Conservation (phyloP, 202 grass and related monocot species). For the Hordeum pubiflorum region DNA sequence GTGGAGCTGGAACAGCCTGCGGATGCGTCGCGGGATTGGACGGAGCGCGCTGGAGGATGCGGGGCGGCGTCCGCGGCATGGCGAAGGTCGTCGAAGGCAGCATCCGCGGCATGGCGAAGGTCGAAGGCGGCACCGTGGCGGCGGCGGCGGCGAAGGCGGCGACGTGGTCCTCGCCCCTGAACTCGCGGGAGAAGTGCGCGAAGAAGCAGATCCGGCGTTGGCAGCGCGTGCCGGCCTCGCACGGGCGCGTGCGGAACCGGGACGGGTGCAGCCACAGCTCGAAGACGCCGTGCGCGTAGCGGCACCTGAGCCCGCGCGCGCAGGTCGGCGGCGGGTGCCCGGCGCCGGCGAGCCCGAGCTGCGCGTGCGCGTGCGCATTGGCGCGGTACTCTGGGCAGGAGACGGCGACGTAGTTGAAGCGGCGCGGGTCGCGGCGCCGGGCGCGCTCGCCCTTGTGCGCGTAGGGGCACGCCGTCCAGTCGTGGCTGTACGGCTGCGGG, state of each 20-base stretch:
- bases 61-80: neutral
- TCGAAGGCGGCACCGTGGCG: neutral
- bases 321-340: conserved; percentile 14
- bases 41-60: neutral
- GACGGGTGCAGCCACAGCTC: conserved; percentile 60
- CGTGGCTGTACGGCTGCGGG: conserved; percentile 23
- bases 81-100: too few species aligned
- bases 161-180: neutral
- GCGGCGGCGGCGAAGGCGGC: neutral
- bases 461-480: conserved; percentile 52
- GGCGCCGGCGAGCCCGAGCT: neutral
- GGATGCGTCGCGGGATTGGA: neutral
- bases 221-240: conserved; percentile 23
- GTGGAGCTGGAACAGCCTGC: neutral
- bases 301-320: conserved; percentile 30
- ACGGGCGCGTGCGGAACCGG: conserved; percentile 53
- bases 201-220: conserved; percentile 55
- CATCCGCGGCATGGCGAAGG: too few species aligned
- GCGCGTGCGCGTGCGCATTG: too few species aligned
- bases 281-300: conserved; percentile 51
- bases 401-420: conserved; percentile 20
- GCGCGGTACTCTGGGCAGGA: conserved; percentile 23
- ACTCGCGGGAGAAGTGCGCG: conserved; percentile 25
- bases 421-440: conserved; percentile 40
- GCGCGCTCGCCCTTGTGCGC: conserved; percentile 58